Percentiles rank a stretch among this genome's conserved stretches.
Evolutionary conservation across 805 yeast species (phyloP).

Genomic region (Saturnispora diversa): DNA sequence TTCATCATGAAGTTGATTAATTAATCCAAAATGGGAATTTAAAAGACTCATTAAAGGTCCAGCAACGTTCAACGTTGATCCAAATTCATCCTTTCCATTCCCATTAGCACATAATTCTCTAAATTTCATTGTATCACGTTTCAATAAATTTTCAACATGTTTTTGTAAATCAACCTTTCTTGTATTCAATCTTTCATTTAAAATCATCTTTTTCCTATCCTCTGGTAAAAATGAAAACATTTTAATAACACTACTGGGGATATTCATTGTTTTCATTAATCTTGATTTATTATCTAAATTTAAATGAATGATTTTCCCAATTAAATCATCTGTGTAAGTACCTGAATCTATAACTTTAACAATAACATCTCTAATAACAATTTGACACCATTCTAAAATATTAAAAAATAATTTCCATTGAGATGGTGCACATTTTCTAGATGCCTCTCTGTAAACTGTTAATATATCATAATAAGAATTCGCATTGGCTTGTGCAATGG

Average conservation of each 20-base stretch:
- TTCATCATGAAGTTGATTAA: slow-evolving; percentile 9
- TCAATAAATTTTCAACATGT: slow-evolving; percentile 7
- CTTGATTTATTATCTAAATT: slow-evolving; percentile 59
- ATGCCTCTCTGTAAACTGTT: slow-evolving; percentile 50
- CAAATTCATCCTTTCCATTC: background rate
- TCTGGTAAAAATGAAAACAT: slow-evolving; percentile 46
- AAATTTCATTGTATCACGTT: slow-evolving; percentile 6
- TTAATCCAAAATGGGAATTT: slow-evolving; percentile 9
- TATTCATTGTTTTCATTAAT: slow-evolving; percentile 42
- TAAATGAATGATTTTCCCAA: slow-evolving; percentile 67
- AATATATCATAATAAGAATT: slow-evolving; percentile 79
- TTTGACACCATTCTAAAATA: slow-evolving; percentile 59
- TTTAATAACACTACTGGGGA: slow-evolving; percentile 38
- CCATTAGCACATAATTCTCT: slow-evolving; percentile 6
- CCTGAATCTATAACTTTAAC: slow-evolving; percentile 44
- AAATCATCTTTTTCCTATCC: slow-evolving; percentile 59
- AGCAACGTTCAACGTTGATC: slow-evolving; percentile 2
- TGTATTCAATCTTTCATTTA: slow-evolving; percentile 63
- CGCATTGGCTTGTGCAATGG: slow-evolving; percentile 25
- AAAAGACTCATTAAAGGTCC: slow-evolving; percentile 4
- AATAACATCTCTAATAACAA: slow-evolving; percentile 52
- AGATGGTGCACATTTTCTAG: slow-evolving; percentile 54
- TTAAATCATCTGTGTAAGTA: slow-evolving; percentile 63
- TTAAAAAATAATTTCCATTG: slow-evolving; percentile 66
- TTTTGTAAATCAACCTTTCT: slow-evolving; percentile 36